These are phyloP conservation scores for Hirschioporus abietinus DNA, from an alignment of 768 basidiomycete genomes.

Conservation along the genomic window DNA sequence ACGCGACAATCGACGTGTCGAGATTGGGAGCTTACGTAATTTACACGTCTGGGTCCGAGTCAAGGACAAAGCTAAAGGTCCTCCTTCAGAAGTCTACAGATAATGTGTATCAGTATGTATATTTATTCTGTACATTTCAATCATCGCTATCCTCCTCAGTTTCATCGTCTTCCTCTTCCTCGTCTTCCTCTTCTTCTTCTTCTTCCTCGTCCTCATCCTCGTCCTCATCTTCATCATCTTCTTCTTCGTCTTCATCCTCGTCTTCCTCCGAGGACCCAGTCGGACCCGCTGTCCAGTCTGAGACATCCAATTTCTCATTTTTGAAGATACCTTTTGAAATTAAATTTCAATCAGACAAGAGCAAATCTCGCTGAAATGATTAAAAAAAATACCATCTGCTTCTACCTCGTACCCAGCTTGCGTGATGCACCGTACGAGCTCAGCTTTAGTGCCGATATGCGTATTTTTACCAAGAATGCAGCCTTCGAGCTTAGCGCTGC, in stretches of 20 bases:
- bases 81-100: no score
- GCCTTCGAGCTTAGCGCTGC: constrained; percentile 70
- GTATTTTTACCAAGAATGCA: constrained; percentile 74
- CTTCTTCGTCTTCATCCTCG: constrained; percentile 17
- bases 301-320: constrained; percentile 51
- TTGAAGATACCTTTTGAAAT: constrained; percentile 48
- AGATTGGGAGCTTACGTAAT: background rate
- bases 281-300: constrained; percentile 45
- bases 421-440: constrained; percentile 61
- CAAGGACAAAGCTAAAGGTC: no score
- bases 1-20: background rate
- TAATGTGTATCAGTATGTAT: background rate
- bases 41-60: no score
- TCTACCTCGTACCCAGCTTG: constrained; percentile 75
- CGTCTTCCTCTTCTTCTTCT: constrained; percentile 12
- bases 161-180: constrained; percentile 19
- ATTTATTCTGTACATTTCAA: constrained; percentile 5
- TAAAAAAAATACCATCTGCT: constrained; percentile 43
- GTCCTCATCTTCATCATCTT: constrained; percentile 19
- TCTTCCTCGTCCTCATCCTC: constrained; percentile 14
- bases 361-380: background rate
- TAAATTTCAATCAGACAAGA: background rate
- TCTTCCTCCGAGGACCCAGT: constrained; percentile 19
- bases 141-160: constrained; percentile 18
- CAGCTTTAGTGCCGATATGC: constrained; percentile 64